Conservation (phyloP, 345 rosid species). For the Melastoma malabathricum region DNA sequence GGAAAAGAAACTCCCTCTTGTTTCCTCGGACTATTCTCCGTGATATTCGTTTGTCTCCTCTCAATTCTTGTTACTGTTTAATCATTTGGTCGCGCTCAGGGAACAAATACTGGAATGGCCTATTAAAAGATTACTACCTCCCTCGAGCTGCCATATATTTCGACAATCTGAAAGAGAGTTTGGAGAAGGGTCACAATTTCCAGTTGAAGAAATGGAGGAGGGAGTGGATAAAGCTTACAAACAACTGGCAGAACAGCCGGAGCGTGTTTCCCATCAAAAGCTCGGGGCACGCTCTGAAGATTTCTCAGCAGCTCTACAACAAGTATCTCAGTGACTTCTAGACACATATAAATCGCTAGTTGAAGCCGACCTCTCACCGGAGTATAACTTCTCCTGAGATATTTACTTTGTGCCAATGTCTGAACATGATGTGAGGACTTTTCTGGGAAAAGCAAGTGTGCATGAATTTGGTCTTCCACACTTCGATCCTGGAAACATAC, state of each 20-base stretch:
- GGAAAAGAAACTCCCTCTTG: too few relatives aligned
- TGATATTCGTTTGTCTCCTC: neutral
- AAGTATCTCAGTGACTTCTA: slow-evolving; percentile 27
- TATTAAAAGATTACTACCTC: slow-evolving; percentile 45
- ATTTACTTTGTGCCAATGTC: too few relatives aligned
- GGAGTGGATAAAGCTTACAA: slow-evolving; percentile 56
- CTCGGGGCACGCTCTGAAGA: slow-evolving; percentile 27
- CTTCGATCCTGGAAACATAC: too few relatives aligned
- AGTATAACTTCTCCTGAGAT: too few relatives aligned
- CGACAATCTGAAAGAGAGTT: slow-evolving; percentile 26
- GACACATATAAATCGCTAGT: slow-evolving; percentile 16
- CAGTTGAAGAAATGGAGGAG: slow-evolving; percentile 42
- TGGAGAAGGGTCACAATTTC: slow-evolving; percentile 30
- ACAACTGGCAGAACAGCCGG: slow-evolving; percentile 44
- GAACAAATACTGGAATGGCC: slow-evolving; percentile 70
- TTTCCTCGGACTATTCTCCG: too few relatives aligned
- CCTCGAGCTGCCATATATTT: slow-evolving; percentile 60
- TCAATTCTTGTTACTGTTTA: neutral
- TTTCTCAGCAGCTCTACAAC: slow-evolving; percentile 23
- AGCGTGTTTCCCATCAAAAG: slow-evolving; percentile 22
- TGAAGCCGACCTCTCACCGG: neutral
- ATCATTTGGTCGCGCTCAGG: slow-evolving; percentile 14
- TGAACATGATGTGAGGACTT: too few relatives aligned
- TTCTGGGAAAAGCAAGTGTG: too few relatives aligned
- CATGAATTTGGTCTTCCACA: too few relatives aligned